Evolutionary conservation across 2,329 filamentous ascomycete genomes (phyloP), one percentile per base, ranked within the genome.

Genomic region (Talaromyces sp.): DNA sequence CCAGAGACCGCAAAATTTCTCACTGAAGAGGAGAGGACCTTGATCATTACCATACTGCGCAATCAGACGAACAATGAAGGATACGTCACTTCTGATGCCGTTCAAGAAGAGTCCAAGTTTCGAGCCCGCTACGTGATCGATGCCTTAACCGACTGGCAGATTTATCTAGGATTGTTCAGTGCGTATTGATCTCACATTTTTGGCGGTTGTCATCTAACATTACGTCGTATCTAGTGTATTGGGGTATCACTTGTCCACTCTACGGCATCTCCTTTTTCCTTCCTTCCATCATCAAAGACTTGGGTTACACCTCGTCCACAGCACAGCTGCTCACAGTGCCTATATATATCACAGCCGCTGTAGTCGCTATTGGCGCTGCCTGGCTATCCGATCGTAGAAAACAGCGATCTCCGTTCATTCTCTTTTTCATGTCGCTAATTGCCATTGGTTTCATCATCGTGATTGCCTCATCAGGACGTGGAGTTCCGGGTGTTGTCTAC

Each of bases 351-450:
- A 73, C 75, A 0, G 78, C 79, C 0, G 75, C 77, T 5, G 65
- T 76, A 16, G 70, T 81, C 3, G 74, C 77, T 3, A 70, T 81
- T 5, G 54, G 68, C 6, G 79, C 82, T 0, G 86, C 86, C 0
- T 87, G 82, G 68, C 69, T 86, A 79, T 87, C 87, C 0, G 87
- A 89, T 69, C 78, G 79, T 6, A 75, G 81, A 0, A 83, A 84
- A 31, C 84, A 84, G 70, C 73, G 78, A 35, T 79, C 76, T n/a
- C 85, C 85, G 0, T 89, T 87, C 66, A 82, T 89, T 58, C 73
- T 88, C 13, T 75, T 78, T 14, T 83, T 83, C 72, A 79, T 88
- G 70, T 74, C 78, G 19, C 70, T 83, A 61, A 86, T 87, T 73
- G 75, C 84, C 2, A 75, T 86, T 2, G 87, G 87, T 0, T 89